Base-by-base conservation (phyloP, 176 grass and related monocot species). In the Triticum timopheevii region DNA sequence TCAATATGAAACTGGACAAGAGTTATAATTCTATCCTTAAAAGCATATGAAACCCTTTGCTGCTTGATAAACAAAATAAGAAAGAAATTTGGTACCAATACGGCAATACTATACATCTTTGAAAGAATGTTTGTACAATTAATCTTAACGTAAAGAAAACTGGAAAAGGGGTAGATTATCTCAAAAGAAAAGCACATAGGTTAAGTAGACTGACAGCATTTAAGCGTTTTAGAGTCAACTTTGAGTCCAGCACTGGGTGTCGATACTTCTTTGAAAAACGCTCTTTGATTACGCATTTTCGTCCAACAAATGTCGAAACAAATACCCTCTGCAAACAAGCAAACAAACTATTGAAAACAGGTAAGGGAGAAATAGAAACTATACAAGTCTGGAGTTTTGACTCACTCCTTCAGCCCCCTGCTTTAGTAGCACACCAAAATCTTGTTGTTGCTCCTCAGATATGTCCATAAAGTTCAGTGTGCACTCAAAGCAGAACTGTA, bases 391-490 rank as follows among this genome's bases (percentile, higher is more conserved):
- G 3, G 65, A 92, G 6, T 42, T 20, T 44, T 59, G 59, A 92
- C 92, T 83, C 84, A 96, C 96, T 88, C 90, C 93, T 92, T 98
- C 91, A 66, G 96, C 93, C 59, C 96, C 96, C 86, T 98, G 96
- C 78, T 98, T 95, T 74, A 98, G 77, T 59, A 98, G 77, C 63
- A 90, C 44, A 76, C 91, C 96, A 80, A 92, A 88, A 71, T 90
- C 92, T 2, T 90, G 68, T 9, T n/a, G 72, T 87, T 78, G 74
- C 39, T 79, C 66, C 80, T 87, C 68, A 80, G 82, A 80, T 22
- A 28, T 81, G 24, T 94, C 96, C 93, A 98, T 95, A 17, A 69
- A 50, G 40, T 76, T 59, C 24, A 64, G 49, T 17, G 63, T 12
- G 2, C 30, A 39, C 69, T 81, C 31, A 23, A 66, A 84, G 40